Evolutionary conservation across 177 flowering plant genomes (phyloP), one percentile per base, ranked within the genome.

Genomic region (Vitis hybrid): DNA sequence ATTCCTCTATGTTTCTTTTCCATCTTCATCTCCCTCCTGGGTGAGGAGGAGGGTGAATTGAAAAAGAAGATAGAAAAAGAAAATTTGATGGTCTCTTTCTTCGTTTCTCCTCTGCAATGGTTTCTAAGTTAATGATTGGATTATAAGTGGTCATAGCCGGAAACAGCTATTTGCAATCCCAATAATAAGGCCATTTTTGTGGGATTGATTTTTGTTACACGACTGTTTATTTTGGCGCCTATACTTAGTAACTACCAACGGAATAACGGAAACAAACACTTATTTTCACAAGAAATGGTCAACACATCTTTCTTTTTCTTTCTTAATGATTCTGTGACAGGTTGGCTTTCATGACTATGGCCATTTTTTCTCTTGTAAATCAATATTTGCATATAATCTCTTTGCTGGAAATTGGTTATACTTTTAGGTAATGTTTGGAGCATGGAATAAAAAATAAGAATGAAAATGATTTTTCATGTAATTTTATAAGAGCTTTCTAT

Each of bases 21-120:
- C 71, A 77, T 78, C 80, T 72, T 74, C 83, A 78, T 79, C 39
- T 34, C 75, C 84, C 87, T 78, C 83, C 83, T 69, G 71, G 78
- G 64, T 50, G 57, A 49, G 74, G 71, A 65, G 71, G 71, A 53
- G 77, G 68, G 50, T n/a, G 63, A 56, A 56, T 10, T 9, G 11
- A 53, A 53, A 58, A 19, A 12, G 50, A 62, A 54, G 56, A 19
- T 45, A 50, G 50, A 34, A 13, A 56, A 70, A 19, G 49, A 34
- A 34, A 34, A 34, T 0, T 34, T 34, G 39, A 34, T 34, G 14
- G 4, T 34, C 11, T 61, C 22, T 19, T 66, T 66, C 55, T 53
- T 22, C 29, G 52, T 53, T 52, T 45, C 19, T 53, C 29, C 50
- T 2, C 5, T 2, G 6, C 39, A 34, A 34, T 15, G 19, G 34